Percentiles rank a stretch among this genome's conserved stretches.
Evolutionary conservation across 768 basidiomycete genomes (phyloP).

Genomic region (Crassisporium funariophilum): DNA sequence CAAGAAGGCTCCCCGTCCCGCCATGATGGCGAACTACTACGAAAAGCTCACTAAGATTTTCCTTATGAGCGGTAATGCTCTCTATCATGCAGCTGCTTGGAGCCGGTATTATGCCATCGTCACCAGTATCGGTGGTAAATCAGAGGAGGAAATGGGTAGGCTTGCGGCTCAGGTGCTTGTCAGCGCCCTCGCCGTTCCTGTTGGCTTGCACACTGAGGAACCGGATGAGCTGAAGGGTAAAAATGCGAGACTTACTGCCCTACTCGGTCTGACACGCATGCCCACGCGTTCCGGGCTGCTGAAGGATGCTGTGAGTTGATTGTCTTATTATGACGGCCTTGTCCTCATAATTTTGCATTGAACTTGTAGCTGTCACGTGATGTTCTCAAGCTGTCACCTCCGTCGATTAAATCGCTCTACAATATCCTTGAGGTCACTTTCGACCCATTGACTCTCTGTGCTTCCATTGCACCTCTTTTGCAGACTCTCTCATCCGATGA

Average conservation of each 20-base stretch:
- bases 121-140: conserved; percentile 70
- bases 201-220: conserved; percentile 57
- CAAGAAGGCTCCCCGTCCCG: conserved; percentile 88
- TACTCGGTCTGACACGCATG: conserved; percentile 80
- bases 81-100: conserved; percentile 98
- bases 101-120: conserved; percentile 78
- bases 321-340: not conserved
- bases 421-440: conserved; percentile 90
- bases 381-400: conserved; percentile 78
- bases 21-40: conserved; percentile 99
- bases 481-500: conserved; percentile 53
- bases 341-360: conserved; percentile 8
- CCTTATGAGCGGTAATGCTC: conserved; percentile 89
- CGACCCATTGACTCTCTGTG: conserved; percentile 86
- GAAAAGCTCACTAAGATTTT: conserved; percentile 98
- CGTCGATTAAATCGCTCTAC: conserved; percentile 76
- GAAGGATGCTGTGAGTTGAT: conserved; percentile 81
- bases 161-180: conserved; percentile 92
- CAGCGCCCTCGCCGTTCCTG: conserved; percentile 90
- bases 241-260: conserved; percentile 76
- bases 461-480: conserved; percentile 78
- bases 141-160: conserved; percentile 75
- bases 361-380: conserved; percentile 69
- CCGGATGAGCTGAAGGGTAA: conserved; percentile 57
- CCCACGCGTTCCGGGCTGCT: conserved; percentile 88